Conservation (phyloP, 1,284 basidiomycete species). For the Ceratobasidium sp. region DNA sequence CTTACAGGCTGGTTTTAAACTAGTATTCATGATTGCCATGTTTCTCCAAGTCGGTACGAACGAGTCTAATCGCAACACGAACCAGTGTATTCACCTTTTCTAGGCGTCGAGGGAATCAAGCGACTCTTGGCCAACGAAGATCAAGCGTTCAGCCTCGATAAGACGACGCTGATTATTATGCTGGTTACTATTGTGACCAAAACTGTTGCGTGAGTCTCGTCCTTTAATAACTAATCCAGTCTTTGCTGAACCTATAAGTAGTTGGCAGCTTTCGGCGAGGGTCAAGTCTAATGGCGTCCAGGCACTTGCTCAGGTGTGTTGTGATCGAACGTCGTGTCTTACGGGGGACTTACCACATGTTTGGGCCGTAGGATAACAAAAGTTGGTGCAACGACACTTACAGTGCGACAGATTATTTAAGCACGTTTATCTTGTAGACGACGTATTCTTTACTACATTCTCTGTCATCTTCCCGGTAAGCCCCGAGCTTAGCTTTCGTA, state of each 20-base stretch:
- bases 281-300: conserved; percentile 39
- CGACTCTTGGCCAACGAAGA: conserved; percentile 8
- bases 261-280: conserved; percentile 34
- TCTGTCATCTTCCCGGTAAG: conserved; percentile 38
- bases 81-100: neutral
- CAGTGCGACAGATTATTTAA: neutral
- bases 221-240: neutral
- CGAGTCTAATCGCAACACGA: neutral
- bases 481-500: neutral
- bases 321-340: neutral
- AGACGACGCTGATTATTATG: conserved; percentile 33
- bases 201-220: conserved; percentile 20
- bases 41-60: conserved; percentile 37
- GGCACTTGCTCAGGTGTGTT: conserved; percentile 35
- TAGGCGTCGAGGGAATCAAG: conserved; percentile 33
- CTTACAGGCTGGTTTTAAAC: neutral
- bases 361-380: conserved; percentile 29
- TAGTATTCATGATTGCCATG: conserved; percentile 43
- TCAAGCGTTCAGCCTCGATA: conserved; percentile 20
- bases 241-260: neutral
- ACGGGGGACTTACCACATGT: neutral
- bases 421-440: neutral
- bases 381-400: neutral
- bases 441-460: conserved; percentile 40
- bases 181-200: conserved; percentile 29